phyloP scores from a whole-genome alignment of 202 grass and related monocot genomes.

The Elaeis oleifera region DNA sequence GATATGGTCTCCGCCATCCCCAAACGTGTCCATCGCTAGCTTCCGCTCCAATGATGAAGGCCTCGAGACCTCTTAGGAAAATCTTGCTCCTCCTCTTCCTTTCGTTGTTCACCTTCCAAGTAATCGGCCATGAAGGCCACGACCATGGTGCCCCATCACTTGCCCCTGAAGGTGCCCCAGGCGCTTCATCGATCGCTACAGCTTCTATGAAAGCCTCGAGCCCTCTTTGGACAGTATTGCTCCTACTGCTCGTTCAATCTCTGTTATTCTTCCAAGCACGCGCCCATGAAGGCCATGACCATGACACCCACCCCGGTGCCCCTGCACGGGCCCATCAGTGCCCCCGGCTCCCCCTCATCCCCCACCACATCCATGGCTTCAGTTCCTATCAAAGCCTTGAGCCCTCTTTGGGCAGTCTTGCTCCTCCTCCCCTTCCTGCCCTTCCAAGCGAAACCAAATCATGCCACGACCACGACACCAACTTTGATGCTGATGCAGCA shows the following conservation, averaged over 20 bases:
- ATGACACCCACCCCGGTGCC: background rate
- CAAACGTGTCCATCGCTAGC: background rate
- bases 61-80: constrained; percentile 3
- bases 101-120: constrained; percentile 17
- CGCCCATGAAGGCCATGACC: background rate
- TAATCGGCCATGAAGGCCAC: constrained; percentile 16
- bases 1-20: too few relatives aligned
- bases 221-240: constrained; percentile 8
- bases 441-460: constrained; percentile 8
- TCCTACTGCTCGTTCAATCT: constrained; percentile 9
- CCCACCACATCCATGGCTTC: constrained; percentile 1
- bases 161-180: too few relatives aligned
- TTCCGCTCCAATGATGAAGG: background rate
- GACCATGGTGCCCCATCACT: background rate
- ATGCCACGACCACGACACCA: constrained; percentile 2
- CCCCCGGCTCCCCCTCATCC: too few relatives aligned
- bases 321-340: too few relatives aligned
- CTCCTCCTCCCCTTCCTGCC: constrained; percentile 18
- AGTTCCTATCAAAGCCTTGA: background rate
- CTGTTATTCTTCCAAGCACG: constrained; percentile 17
- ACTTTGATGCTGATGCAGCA: too few relatives aligned
- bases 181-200: background rate
- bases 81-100: constrained; percentile 26
- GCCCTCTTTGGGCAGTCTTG: constrained; percentile 7
- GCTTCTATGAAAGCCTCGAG: background rate